Evolutionary conservation across 2,329 filamentous ascomycete genomes (phyloP).

Genomic region (Aplosporella prunicola): DNA sequence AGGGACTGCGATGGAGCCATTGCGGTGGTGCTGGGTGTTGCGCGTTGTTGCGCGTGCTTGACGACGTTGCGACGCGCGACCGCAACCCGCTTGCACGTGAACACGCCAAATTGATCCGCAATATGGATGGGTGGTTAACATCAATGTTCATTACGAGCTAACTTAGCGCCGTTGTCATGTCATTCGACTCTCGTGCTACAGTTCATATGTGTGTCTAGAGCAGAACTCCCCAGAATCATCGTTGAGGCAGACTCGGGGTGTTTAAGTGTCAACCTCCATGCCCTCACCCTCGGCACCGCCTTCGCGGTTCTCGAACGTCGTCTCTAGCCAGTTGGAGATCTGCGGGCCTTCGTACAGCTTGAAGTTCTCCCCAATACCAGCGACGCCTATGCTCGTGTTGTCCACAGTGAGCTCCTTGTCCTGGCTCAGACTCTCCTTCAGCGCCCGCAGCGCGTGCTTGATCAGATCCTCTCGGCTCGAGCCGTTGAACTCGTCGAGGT

Average conservation of each 20-base stretch:
- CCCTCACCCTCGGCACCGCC: constrained; percentile 33
- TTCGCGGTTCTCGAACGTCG: constrained; percentile 42
- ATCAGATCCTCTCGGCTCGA: constrained; percentile 77
- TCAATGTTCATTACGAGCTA: too few species aligned
- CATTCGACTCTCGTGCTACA: too few species aligned
- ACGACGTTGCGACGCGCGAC: constrained; percentile 10
- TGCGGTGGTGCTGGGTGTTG: constrained; percentile 15
- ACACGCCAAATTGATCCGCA: too few species aligned
- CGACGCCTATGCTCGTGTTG: constrained; percentile 86
- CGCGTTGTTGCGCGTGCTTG: constrained; percentile 5
- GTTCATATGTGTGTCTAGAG: too few species aligned
- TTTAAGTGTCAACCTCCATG: constrained; percentile 45
- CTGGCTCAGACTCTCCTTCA: constrained; percentile 93
- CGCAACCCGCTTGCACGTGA: constrained; percentile 8
- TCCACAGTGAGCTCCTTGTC: constrained; percentile 96
- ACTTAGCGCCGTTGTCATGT: too few species aligned
- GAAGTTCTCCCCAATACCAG: constrained; percentile 71
- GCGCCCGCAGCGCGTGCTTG: constrained; percentile 75
- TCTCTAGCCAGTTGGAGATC: constrained; percentile 76
- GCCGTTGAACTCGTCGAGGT: constrained; percentile 72
- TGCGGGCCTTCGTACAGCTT: constrained; percentile 85
- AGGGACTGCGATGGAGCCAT: constrained; percentile 62
- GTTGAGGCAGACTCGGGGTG: too few species aligned
- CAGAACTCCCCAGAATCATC: too few species aligned
- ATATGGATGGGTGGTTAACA: too few species aligned